These are phyloP conservation scores for Tephrocybe sp. DNA, from an alignment of 768 basidiomycete species.

Conservation along the genomic window DNA sequence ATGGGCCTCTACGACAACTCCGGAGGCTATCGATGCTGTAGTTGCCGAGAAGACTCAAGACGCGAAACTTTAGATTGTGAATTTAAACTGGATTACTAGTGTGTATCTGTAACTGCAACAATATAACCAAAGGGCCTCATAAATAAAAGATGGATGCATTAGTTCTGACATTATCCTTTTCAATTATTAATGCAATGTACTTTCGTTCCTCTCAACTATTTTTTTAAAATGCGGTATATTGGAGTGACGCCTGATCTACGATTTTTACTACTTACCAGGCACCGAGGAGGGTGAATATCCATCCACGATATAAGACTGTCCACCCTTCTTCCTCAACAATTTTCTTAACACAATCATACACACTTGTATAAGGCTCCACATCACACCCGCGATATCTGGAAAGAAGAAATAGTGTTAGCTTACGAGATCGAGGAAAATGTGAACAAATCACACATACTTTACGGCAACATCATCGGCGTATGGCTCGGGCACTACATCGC, in stretches of 20 bases:
- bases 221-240: not conserved
- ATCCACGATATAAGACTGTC: slow-evolving; percentile 30
- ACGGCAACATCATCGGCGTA: slow-evolving; percentile 4
- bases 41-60: slow-evolving; percentile 45
- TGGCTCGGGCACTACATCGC: not conserved
- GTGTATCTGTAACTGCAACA: too few species aligned
- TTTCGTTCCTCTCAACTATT: too few species aligned
- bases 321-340: slow-evolving; percentile 35
- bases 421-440: too few species aligned
- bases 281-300: slow-evolving; percentile 27
- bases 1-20: slow-evolving; percentile 77
- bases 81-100: too few species aligned
- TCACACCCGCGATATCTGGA: slow-evolving; percentile 24
- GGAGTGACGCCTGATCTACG: too few species aligned
- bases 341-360: slow-evolving; percentile 26
- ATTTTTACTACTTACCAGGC: not conserved
- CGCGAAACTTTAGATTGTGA: slow-evolving; percentile 4
- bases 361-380: slow-evolving; percentile 23
- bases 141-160: not conserved
- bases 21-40: slow-evolving; percentile 57
- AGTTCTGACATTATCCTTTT: not conserved
- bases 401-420: not conserved
- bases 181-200: too few species aligned
- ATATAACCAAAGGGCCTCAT: too few species aligned
- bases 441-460: slow-evolving; percentile 6